Evolutionary conservation across 805 yeast genomes (phyloP).

Genomic region (Zygoascus bituminiphila): DNA sequence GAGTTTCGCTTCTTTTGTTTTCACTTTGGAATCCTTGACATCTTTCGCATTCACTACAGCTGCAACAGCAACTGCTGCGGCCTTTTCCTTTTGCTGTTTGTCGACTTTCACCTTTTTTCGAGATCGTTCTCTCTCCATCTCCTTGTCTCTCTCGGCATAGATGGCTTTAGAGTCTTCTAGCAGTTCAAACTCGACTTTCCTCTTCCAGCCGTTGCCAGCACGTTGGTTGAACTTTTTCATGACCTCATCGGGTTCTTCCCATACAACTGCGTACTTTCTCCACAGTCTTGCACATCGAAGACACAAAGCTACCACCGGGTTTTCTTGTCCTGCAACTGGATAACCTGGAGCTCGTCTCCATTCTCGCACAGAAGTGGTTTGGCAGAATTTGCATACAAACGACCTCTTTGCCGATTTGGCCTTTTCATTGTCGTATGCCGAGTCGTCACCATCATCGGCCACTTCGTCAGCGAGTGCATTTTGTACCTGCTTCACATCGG

Average conservation of each 20-base stretch:
- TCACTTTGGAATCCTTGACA: conserved; percentile 10
- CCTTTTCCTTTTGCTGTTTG: conserved; percentile 11
- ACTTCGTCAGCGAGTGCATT: conserved; percentile 37
- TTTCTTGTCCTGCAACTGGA: conserved; percentile 30
- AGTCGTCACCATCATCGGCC: conserved; percentile 63
- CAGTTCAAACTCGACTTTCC: conserved; percentile 53
- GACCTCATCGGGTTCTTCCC: conserved; percentile 75
- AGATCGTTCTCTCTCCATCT: conserved; percentile 11
- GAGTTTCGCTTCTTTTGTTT: conserved; percentile 1
- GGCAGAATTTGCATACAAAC: conserved; percentile 68
- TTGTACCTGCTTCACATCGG: conserved; percentile 6
- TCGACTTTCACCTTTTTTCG: conserved; percentile 13
- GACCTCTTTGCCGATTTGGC: conserved; percentile 32
- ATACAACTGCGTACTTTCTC: conserved; percentile 79
- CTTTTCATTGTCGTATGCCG: conserved; percentile 54
- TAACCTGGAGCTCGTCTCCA: conserved; percentile 73
- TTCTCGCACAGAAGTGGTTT: conserved; percentile 42
- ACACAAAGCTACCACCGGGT: conserved; percentile 57
- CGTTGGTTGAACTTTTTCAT: conserved; percentile 38
- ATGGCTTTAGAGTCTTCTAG: conserved; percentile 41
- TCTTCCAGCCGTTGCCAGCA: conserved; percentile 49
- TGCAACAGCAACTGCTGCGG: conserved; percentile 7
- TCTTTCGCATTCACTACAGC: conserved; percentile 10
- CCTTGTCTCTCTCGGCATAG: conserved; percentile 24
- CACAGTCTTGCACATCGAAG: conserved; percentile 81